Conservation (phyloP, 179 eudicot genomes). For the Beta macrorhiza region DNA sequence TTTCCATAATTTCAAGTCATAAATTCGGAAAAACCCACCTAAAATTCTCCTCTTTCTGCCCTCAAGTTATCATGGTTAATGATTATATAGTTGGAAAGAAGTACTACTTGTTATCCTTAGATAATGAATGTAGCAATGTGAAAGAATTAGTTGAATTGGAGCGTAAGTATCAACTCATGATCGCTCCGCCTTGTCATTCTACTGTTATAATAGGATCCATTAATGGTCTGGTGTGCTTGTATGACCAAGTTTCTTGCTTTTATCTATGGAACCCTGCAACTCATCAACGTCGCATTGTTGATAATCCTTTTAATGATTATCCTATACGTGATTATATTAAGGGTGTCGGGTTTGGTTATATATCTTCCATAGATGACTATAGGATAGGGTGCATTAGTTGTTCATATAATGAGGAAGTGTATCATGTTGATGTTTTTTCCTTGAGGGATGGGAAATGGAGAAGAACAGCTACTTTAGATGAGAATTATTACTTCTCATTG, state of each 20-base stretch:
- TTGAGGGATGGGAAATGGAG: conserved; percentile 4
- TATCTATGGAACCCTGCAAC: conserved; percentile 12
- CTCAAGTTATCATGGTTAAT: too few species aligned
- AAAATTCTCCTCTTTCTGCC: too few species aligned
- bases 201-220: too few species aligned
- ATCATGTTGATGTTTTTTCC: not conserved
- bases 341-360: conserved; percentile 8
- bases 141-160: too few species aligned
- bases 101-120: too few species aligned
- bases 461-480: not conserved
- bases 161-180: too few species aligned
- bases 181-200: too few species aligned
- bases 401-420: too few species aligned
- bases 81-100: too few species aligned
- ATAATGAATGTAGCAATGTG: too few species aligned
- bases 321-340: not conserved
- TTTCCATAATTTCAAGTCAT: not conserved
- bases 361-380: conserved; percentile 10
- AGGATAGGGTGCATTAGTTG: not conserved
- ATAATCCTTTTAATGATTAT: not conserved
- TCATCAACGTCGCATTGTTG: not conserved
- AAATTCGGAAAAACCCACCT: not conserved
- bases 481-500: too few species aligned
- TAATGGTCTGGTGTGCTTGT: conserved; percentile 8
- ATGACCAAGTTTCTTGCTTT: not conserved